Percentiles rank a stretch among this genome's conserved stretches.
Evolutionary conservation across 2,329 filamentous ascomycete genomes (phyloP).

Genomic region (Mycogone perniciosa): DNA sequence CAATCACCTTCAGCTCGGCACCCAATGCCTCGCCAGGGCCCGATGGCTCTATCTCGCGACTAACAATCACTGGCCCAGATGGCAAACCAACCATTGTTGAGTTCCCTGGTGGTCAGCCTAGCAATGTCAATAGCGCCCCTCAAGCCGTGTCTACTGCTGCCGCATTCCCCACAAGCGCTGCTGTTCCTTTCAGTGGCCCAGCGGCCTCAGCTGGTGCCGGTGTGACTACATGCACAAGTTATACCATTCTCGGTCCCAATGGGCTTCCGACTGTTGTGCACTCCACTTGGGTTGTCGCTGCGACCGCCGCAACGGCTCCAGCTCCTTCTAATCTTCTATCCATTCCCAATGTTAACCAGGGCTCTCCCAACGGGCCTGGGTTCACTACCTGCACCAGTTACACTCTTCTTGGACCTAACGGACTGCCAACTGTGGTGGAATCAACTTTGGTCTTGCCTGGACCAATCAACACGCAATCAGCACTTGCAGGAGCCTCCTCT

Average conservation of each 20-base stretch:
- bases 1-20: conserved; percentile 15
- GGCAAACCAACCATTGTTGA: conserved; percentile 24
- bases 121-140: conserved; percentile 4
- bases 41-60: conserved; percentile 12
- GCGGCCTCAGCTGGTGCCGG: not conserved
- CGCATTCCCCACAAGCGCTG: not conserved
- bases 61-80: conserved; percentile 18
- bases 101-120: conserved; percentile 4
- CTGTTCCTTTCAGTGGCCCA: not conserved
- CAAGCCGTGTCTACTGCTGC: conserved; percentile 8
- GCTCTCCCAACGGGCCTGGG: conserved; percentile 7
- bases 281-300: conserved; percentile 26
- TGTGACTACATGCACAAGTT: conserved; percentile 15
- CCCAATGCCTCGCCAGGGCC: conserved; percentile 1
- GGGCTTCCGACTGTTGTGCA: conserved; percentile 29
- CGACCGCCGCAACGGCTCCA: not conserved
- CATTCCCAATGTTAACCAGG: conserved; percentile 1
- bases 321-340: conserved; percentile 6
- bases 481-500: not conserved
- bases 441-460: conserved; percentile 26
- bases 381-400: conserved; percentile 14
- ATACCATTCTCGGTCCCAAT: conserved; percentile 27
- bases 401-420: conserved; percentile 26
- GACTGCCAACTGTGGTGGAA: conserved; percentile 27
- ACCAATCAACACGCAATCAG: conserved; percentile 9